Percentiles rank a stretch among this genome's conserved stretches.
Conservation (phyloP, 805 yeast genomes). For the Yarrowia yakushimensis region DNA sequence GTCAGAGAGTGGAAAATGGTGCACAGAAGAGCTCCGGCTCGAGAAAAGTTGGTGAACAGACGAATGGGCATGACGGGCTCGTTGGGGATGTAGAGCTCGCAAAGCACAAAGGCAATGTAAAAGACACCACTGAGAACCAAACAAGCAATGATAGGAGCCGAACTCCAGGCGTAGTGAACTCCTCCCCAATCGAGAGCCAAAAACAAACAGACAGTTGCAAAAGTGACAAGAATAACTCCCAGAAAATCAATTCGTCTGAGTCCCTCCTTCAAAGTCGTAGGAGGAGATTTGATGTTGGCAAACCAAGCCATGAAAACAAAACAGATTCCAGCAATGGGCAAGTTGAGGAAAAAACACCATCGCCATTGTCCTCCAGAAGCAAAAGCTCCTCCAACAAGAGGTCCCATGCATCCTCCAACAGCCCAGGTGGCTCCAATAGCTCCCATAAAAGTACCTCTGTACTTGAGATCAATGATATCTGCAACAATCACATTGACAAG, state of each 20-base stretch:
- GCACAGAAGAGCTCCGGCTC: conserved; percentile 16
- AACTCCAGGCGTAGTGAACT: conserved; percentile 48
- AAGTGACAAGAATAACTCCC: conserved; percentile 47
- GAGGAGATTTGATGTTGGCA: conserved; percentile 42
- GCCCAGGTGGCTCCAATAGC: conserved; percentile 41
- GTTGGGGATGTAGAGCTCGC: conserved; percentile 41
- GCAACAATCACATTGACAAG: conserved; percentile 71
- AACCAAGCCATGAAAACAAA: conserved; percentile 32
- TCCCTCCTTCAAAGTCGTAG: conserved; percentile 42
- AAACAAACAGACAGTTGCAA: conserved; percentile 44
- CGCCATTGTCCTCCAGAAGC: conserved; percentile 49
- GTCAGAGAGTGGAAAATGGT: conserved; percentile 47
- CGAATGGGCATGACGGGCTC: conserved; percentile 45
- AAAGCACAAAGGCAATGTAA: conserved; percentile 44
- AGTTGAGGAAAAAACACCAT: conserved; percentile 49
- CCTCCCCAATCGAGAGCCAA: conserved; percentile 56
- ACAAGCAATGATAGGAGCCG: conserved; percentile 48
- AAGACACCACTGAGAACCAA: conserved; percentile 45
- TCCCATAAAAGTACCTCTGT: conserved; percentile 80
- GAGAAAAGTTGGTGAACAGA: conserved; percentile 34
- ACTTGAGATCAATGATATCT: conserved; percentile 70
- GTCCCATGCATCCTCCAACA: conserved; percentile 49
- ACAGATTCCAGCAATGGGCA: conserved; percentile 43
- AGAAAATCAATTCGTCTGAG: conserved; percentile 49
- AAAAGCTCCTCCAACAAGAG: conserved; percentile 54